phyloP scores from a whole-genome alignment of 345 rosid genomes.

The Brassica carinata region DNA sequence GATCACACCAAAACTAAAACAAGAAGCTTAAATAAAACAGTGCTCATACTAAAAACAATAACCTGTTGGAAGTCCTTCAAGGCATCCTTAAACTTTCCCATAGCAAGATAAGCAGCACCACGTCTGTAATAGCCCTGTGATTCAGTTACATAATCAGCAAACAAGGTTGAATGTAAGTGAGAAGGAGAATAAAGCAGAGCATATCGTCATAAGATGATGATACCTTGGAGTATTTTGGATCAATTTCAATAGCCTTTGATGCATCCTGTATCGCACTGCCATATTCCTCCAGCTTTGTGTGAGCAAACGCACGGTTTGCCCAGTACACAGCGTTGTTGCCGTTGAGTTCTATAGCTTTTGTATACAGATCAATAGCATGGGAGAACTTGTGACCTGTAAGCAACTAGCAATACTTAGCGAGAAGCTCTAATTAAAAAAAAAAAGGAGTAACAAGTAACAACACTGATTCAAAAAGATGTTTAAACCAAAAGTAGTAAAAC shows the following conservation, averaged over 20 bases:
- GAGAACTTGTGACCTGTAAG: constrained; percentile 70
- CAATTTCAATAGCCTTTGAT: constrained; percentile 83
- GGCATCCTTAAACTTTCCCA: constrained; percentile 97
- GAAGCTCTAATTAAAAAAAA: neutral
- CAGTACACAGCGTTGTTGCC: constrained; percentile 82
- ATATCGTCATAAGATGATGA: constrained; percentile 3
- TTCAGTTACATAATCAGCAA: constrained; percentile 32
- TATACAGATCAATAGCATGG: constrained; percentile 79
- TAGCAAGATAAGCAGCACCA: constrained; percentile 93
- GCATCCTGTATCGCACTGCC: constrained; percentile 98
- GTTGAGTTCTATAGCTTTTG: constrained; percentile 76
- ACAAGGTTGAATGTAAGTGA: neutral
- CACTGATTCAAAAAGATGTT: neutral
- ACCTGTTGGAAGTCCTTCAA: constrained; percentile 97
- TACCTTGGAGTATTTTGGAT: constrained; percentile 87
- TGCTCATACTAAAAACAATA: neutral
- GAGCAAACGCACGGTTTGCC: constrained; percentile 97
- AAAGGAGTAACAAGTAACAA: neutral
- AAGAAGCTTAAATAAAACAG: neutral
- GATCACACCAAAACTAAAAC: constrained; percentile 25
- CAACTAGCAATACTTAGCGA: constrained; percentile 20
- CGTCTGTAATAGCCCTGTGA: constrained; percentile 92
- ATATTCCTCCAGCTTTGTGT: constrained; percentile 91
- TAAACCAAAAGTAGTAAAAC: constrained; percentile 11
- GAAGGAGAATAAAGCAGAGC: neutral